Evolutionary conservation across 1,284 basidiomycete genomes (phyloP), one percentile per base, ranked within the genome.

Genomic region (Pisolithus thermaeus): DNA sequence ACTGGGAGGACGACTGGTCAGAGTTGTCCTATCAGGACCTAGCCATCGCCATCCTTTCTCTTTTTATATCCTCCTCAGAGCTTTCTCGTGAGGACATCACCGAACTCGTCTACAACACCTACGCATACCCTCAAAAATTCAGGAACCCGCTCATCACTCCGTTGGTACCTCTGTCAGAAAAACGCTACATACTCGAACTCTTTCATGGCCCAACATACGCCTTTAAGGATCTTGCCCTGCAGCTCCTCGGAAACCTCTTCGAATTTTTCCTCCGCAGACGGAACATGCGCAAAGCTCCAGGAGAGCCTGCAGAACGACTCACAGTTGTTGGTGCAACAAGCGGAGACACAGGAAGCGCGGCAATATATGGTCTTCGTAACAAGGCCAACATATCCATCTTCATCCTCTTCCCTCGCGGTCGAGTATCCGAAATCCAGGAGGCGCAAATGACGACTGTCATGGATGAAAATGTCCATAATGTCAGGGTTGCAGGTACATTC

Each of bases 181-280:
- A 84, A 65, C 75, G 71, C 12, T 92, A 83, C 64, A 75, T 97
- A 16, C 76, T 99, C 50, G 96, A 99, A 70, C 79, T 99, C 28
- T 99, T 94, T 79, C 96, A 99, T 66, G 97, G 97, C 0, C 97
- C 97, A 3, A 99, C 97, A 0, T 99, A 94, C 71, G 96, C 97
- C 7, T 99, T 99, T 80, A 99, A 99, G 74, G 97, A 99, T 64
- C 93, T 99, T 30, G 97, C 96, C 0, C 78, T 99, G 46, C 97
- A 99, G 69, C 80, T 99, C 46, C 78, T 99, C 5, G 97, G 97
- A 6, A 98, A 99, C 69, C 73, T 99, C 16, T 99, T 99, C 64
- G 95, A 97, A 63, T 99, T 93, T 74, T 98, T 98, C 75, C 71
- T 99, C 41, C 74, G 79, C 56, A 76, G 92, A 53, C 74, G 87